Conservation (phyloP, 768 basidiomycete species). For the Butyriboletus loyo region DNA sequence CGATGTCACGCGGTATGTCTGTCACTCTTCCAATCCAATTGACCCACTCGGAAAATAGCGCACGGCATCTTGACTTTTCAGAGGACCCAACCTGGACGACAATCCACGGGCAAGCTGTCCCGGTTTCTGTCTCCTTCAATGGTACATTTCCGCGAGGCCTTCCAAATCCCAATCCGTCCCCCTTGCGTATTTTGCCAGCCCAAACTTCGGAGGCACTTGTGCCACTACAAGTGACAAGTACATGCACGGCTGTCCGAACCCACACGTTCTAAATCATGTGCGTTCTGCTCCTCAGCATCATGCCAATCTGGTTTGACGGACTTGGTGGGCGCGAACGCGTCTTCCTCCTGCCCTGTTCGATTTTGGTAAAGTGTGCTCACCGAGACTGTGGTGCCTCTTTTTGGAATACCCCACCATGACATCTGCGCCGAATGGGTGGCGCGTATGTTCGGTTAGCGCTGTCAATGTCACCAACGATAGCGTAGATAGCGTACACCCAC, state of each 20-base stretch:
- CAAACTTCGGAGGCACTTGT: not conserved
- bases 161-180: not conserved
- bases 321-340: not conserved
- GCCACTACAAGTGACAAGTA: not conserved
- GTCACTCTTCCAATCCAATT: too few species aligned
- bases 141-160: not conserved
- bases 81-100: not conserved
- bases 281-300: not conserved
- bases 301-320: not conserved
- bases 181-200: slow-evolving; percentile 1
- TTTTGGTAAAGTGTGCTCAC: too few species aligned
- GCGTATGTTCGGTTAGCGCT: not conserved
- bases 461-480: not conserved
- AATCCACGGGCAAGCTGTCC: not conserved
- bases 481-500: not conserved
- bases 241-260: not conserved
- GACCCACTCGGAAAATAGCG: too few species aligned
- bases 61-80: not conserved
- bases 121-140: not conserved
- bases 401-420: not conserved
- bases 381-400: too few species aligned
- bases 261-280: not conserved
- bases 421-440: not conserved
- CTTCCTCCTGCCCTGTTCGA: too few species aligned
- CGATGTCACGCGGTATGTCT: not conserved